phyloP scores from a whole-genome alignment of 148 eudicot genomes.

The Polygonum aviculare region DNA sequence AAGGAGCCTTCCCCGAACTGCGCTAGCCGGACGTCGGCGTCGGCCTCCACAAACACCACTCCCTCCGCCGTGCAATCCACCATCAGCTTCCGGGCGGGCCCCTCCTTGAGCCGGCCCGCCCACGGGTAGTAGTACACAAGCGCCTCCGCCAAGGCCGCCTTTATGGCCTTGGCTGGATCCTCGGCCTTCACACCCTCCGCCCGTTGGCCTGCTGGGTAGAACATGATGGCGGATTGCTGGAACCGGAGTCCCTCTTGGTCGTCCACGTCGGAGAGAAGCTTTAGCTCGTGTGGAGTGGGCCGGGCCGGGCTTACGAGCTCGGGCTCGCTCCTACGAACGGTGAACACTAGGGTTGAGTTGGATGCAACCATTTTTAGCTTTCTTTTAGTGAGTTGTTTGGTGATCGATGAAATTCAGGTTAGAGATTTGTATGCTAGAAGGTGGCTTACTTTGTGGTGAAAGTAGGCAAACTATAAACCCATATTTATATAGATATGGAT shows the following conservation, averaged over 20 bases:
- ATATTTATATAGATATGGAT: background rate
- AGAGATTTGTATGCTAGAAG: background rate
- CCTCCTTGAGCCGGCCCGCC: constrained; percentile 31
- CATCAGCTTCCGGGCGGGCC: constrained; percentile 21
- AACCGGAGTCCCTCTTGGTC: constrained; percentile 39
- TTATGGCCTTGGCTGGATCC: constrained; percentile 28
- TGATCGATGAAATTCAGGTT: background rate
- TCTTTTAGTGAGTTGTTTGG: background rate
- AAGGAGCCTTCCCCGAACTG: constrained; percentile 11
- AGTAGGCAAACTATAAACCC: background rate
- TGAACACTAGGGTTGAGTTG: constrained; percentile 20
- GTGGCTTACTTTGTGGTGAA: constrained; percentile 1
- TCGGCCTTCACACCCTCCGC: background rate
- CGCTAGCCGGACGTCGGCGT: constrained; percentile 15
- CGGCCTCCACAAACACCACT: constrained; percentile 18
- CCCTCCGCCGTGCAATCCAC: constrained; percentile 21
- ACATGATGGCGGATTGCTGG: constrained; percentile 26
- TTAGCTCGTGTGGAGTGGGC: constrained; percentile 30
- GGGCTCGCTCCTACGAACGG: constrained; percentile 22
- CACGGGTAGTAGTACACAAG: constrained; percentile 32
- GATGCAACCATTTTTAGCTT: constrained; percentile 5
- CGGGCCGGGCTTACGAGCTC: constrained; percentile 26
- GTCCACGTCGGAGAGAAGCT: constrained; percentile 32
- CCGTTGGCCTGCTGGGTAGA: constrained; percentile 17
- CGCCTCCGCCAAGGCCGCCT: constrained; percentile 31